Evolutionary conservation across 1,284 basidiomycete genomes (phyloP).

Genomic region (Hortiboletus rubellus): DNA sequence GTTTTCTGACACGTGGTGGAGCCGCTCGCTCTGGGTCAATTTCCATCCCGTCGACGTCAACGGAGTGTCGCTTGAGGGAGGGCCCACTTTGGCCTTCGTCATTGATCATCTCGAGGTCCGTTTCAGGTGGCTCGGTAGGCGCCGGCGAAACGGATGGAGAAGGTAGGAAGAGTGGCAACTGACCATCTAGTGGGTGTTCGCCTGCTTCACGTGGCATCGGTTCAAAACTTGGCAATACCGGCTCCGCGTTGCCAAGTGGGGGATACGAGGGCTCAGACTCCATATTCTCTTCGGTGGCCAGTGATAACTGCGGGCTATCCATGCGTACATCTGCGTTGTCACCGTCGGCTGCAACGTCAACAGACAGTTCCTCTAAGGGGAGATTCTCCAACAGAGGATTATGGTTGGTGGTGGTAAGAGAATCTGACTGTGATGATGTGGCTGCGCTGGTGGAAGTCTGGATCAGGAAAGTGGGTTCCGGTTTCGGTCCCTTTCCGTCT

Average conservation of each 20-base stretch:
- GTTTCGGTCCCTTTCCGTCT: slow-evolving; percentile 10
- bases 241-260: slow-evolving; percentile 2
- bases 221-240: slow-evolving; percentile 5
- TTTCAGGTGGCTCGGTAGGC: slow-evolving; percentile 22
- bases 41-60: slow-evolving; percentile 16
- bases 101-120: slow-evolving; percentile 20
- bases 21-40: slow-evolving; percentile 1
- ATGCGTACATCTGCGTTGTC: slow-evolving; percentile 24
- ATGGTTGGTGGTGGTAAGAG: slow-evolving; percentile 12
- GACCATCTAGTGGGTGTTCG: slow-evolving; percentile 8
- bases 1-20: slow-evolving; percentile 23
- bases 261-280: slow-evolving; percentile 9
- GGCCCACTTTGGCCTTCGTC: slow-evolving; percentile 3
- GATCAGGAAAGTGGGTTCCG: slow-evolving; percentile 11
- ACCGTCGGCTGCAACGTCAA: not conserved
- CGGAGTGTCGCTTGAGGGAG: slow-evolving; percentile 24
- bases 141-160: slow-evolving; percentile 30
- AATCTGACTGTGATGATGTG: slow-evolving; percentile 7
- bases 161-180: slow-evolving; percentile 33
- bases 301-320: slow-evolving; percentile 16
- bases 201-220: slow-evolving; percentile 17
- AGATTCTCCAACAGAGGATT: slow-evolving; percentile 26
- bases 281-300: slow-evolving; percentile 11
- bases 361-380: slow-evolving; percentile 22
- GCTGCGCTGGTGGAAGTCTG: slow-evolving; percentile 2